Conservation (phyloP, 164 flowering plant genomes). For the Sextonia rubra region DNA sequence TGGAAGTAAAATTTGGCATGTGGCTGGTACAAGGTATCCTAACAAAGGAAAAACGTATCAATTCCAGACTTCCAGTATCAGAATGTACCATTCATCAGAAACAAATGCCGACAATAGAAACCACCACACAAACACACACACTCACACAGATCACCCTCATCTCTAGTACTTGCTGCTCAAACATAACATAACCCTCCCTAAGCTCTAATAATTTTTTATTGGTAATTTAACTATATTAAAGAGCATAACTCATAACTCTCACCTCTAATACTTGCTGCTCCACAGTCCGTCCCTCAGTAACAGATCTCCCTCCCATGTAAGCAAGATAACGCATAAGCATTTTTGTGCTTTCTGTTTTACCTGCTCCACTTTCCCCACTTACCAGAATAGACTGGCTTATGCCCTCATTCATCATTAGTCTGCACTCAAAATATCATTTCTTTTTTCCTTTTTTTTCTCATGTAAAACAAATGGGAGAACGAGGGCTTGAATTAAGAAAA, state of each 20-base stretch:
- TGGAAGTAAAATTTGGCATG: neutral
- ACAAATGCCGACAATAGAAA: neutral
- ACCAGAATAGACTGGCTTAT: slow-evolving; percentile 92
- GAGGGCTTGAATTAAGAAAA: neutral
- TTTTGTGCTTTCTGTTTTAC: slow-evolving; percentile 98
- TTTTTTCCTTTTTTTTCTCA: neutral
- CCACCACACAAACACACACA: neutral
- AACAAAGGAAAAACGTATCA: neutral
- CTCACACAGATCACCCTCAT: neutral
- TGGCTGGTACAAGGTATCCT: neutral
- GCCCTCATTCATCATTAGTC: slow-evolving; percentile 81
- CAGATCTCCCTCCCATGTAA: slow-evolving; percentile 82
- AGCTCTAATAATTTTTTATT: no score
- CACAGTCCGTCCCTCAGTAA: slow-evolving; percentile 59
- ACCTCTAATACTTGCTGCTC: slow-evolving; percentile 93
- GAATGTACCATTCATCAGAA: neutral
- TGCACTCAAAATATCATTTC: slow-evolving; percentile 21
- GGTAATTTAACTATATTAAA: no score
- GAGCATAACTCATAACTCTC: slow-evolving; percentile 2
- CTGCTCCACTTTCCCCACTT: slow-evolving; percentile 99
- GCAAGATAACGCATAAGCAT: slow-evolving; percentile 96
- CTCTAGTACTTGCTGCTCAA: neutral
- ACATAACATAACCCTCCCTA: neutral
- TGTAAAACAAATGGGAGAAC: neutral
- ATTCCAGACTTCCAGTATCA: neutral